These are phyloP conservation scores for Fusarium continuum DNA, from an alignment of 2,329 filamentous ascomycete genomes.

Conservation along the genomic window DNA sequence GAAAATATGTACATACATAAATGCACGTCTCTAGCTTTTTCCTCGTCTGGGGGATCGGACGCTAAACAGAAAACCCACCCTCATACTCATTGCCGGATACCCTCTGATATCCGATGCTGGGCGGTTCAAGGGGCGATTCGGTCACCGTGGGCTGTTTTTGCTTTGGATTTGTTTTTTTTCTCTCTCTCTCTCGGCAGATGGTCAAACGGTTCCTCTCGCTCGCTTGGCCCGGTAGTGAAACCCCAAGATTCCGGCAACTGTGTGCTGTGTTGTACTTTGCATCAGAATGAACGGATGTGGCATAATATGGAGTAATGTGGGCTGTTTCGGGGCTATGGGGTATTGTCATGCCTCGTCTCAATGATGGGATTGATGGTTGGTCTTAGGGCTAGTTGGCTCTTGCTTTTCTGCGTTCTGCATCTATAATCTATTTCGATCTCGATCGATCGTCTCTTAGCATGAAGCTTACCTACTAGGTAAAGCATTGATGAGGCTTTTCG, in stretches of 20 bases:
- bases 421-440: conserved; percentile 3
- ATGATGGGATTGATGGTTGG: background rate
- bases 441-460: conserved; percentile 10
- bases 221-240: conserved; percentile 34
- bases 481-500: no score
- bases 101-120: conserved; percentile 29
- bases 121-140: background rate
- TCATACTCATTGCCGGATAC: conserved; percentile 2
- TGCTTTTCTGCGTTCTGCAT: conserved; percentile 2
- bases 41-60: conserved; percentile 10
- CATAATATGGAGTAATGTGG: conserved; percentile 27
- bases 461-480: no score
- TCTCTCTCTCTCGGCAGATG: conserved; percentile 24
- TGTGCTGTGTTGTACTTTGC: conserved; percentile 5
- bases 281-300: conserved; percentile 7
- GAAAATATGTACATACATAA: background rate
- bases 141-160: conserved; percentile 11
- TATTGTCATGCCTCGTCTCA: conserved; percentile 19
- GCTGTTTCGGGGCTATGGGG: conserved; percentile 34
- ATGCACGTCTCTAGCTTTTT: conserved; percentile 18
- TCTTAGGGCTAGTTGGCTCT: background rate
- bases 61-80: background rate
- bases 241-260: conserved; percentile 18
- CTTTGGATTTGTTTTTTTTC: background rate
- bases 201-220: conserved; percentile 12